Evolutionary conservation across 1,139 yeast genomes (phyloP), one percentile per base, ranked within the genome.

Genomic region (Saccharomyces hybrid): DNA sequence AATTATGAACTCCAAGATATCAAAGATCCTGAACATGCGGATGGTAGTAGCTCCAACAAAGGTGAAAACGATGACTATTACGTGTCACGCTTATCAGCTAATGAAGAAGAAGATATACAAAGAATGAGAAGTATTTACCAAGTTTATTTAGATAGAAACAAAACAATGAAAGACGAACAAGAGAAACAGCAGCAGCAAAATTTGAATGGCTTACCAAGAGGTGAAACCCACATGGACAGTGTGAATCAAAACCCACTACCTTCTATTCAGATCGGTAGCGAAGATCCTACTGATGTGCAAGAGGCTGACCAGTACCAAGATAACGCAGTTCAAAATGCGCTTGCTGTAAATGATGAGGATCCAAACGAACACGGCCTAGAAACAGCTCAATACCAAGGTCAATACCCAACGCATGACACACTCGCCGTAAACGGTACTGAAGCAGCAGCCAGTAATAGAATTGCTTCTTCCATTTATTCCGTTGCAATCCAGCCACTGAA

Each of bases 81-180:
- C 61, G 73, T 83, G 57, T 48, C 57, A 7, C 54, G 52, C 13
- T 48, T 62, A 11, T 67, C 71, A 1, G 57, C 66, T 16, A 85
- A 82, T 58, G 88, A 84, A 61, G 84, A 81, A 59, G 91, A 86
- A 66, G 84, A 83, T 64, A 74, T 85, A 59, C 77, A 79, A 59
- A 77, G 93, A 69, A 82, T 86, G 88, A 85, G 83, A 64, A 84
- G 90, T 42, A 87, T 86, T 14, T 86, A 86, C 67, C 80, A 81
- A 56, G 89, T 85, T 16, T 86, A 86, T 61, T 82, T 85, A 62
- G 89, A 85, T 58, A 76, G 85, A 59, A 80, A 78, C 55, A 78
- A 76, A 52, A 78, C 84, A 1, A 59, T 57, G 5, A 59, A 52
- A 41, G 56, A 55, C 29, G 34, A 44, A 5, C 38, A 32, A 3